phyloP scores from a whole-genome alignment of 176 grass and related monocot species.

The Oryza nivara region DNA sequence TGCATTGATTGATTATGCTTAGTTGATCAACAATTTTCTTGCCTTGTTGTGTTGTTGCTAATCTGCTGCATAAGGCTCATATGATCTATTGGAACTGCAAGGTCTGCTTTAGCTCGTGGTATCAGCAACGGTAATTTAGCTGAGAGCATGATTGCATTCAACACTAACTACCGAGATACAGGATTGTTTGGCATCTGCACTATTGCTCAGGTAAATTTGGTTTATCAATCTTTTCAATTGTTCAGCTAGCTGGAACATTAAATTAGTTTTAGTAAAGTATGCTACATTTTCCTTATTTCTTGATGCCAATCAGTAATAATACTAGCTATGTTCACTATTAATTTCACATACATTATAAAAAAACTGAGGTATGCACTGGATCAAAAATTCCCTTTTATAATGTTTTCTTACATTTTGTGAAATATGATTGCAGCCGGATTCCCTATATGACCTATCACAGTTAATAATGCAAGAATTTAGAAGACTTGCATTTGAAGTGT shows the following conservation, averaged over 20 bases:
- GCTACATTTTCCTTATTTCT: constrained; percentile 5
- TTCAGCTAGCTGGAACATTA: constrained; percentile 24
- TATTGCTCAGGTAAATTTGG: constrained; percentile 60
- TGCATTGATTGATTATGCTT: constrained; percentile 5
- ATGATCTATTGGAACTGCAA: constrained; percentile 50
- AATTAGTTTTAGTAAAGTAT: constrained; percentile 22
- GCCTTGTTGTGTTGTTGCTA: neutral
- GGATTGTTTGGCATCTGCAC: constrained; percentile 93
- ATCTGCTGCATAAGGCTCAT: constrained; percentile 32
- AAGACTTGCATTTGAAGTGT: constrained; percentile 77
- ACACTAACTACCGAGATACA: constrained; percentile 91
- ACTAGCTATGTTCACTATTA: neutral
- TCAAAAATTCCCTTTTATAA: constrained; percentile 17
- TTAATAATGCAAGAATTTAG: constrained; percentile 90
- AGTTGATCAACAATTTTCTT: constrained; percentile 13
- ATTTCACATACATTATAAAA: neutral
- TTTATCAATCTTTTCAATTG: constrained; percentile 25
- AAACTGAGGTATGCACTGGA: constrained; percentile 30
- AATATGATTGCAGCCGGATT: constrained; percentile 64
- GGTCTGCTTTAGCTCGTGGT: constrained; percentile 86
- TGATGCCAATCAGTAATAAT: neutral
- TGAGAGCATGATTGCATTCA: constrained; percentile 87
- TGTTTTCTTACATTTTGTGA: constrained; percentile 36
- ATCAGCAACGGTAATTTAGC: constrained; percentile 78
- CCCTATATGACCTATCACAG: constrained; percentile 67